Evolutionary conservation across 176 grass and related monocot genomes (phyloP), one percentile per base, ranked within the genome.

Genomic region (Chrysopogon serrulatus): DNA sequence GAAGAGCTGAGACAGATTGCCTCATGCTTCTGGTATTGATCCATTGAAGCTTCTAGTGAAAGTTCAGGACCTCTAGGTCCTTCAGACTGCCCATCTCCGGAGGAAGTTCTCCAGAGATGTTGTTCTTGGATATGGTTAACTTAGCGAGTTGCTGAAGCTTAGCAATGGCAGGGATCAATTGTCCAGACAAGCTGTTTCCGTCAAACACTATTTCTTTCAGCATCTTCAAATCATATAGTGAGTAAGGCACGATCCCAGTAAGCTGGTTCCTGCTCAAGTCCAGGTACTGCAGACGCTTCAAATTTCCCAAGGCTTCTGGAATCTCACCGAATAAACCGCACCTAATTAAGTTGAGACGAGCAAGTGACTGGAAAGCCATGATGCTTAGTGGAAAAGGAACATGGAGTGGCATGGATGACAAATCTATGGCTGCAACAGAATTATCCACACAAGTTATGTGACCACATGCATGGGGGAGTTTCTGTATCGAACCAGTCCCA

Each of bases 221-320:
- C 53, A 76, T 83, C 69, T 61, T 91, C 65, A 91, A 67, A 60
- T 71, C 79, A 37, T 81, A 85, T 71, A 98, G 63, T 35, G 90
- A 90, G 79, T 60, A 36, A 42, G 92, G 92, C 19, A 94, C 15
- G 6, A 75, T n/a, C 12, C 95, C 95, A 78, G 57, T 49, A 33
- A 98, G 86, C 34, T 90, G 28, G 47, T 98, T 94, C 19, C 81
- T 69, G 66, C 88, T 94, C 80, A 98, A 82, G 80, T 98, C 95
- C 35, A 98, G 74, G 61, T 87, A 76, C 37, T 90, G 84, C 4
- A 98, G 84, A 77, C 84, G 65, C 30, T 57, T 75, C 48, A 98
- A 78, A 82, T 84, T 34, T 56, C 86, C 90, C 28, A 94, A 61
- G 19, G 73, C 41, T 84, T 91, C 84, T 8, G 92, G 90, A 53